Conservation (phyloP, 805 yeast genomes). For the Yarrowia sp. region DNA sequence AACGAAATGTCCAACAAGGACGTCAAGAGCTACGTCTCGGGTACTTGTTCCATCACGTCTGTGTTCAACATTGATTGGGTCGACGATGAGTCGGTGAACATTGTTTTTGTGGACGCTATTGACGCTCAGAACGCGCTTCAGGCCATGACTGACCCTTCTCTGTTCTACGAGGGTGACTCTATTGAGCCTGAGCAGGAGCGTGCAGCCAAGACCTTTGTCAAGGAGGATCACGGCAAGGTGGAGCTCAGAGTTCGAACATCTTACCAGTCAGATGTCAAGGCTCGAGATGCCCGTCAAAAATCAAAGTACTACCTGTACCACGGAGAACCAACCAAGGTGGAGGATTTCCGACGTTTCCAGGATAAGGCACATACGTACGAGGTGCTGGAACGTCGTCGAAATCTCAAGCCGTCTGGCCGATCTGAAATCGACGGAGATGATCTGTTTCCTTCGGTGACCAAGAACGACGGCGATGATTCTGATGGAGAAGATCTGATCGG, state of each 20-base stretch:
- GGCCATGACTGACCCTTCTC: constrained; percentile 50
- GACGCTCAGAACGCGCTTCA: constrained; percentile 53
- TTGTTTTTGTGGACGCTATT: constrained; percentile 58
- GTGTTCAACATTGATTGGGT: constrained; percentile 36
- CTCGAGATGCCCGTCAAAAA: constrained; percentile 61
- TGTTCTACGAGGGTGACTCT: constrained; percentile 43
- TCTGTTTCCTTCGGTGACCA: constrained; percentile 50
- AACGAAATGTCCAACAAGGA: constrained; percentile 37
- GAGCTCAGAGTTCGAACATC: constrained; percentile 58
- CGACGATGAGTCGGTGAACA: constrained; percentile 50
- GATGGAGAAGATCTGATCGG: constrained; percentile 17
- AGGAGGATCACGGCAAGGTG: constrained; percentile 48
- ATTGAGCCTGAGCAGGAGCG: constrained; percentile 44
- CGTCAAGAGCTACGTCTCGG: constrained; percentile 26
- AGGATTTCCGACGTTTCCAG: constrained; percentile 42
- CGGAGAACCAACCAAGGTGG: constrained; percentile 66
- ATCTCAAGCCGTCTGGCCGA: constrained; percentile 33
- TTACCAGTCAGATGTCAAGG: constrained; percentile 62
- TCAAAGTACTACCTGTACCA: constrained; percentile 71
- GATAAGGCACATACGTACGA: constrained; percentile 36
- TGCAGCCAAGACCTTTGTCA: constrained; percentile 50
- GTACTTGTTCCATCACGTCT: constrained; percentile 20
- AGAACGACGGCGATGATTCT: constrained; percentile 5
- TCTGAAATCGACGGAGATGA: constrained; percentile 49
- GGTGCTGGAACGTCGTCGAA: constrained; percentile 36